Conservation (phyloP, 1,284 basidiomycete species). For the Microbotryum silenes-acaulis region DNA sequence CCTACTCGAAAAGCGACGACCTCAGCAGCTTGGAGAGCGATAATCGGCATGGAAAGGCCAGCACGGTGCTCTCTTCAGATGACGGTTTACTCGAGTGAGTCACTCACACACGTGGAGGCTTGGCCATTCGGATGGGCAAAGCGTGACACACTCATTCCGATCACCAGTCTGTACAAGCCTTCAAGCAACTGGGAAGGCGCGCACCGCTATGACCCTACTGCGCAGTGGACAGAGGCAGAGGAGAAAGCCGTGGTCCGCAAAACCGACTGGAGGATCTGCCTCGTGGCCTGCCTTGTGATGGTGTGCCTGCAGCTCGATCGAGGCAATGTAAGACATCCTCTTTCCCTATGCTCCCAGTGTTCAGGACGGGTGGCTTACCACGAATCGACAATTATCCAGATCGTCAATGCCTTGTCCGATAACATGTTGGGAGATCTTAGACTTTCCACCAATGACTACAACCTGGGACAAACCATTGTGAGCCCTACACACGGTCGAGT, state of each 20-base stretch:
- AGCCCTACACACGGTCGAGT: constrained; percentile 8
- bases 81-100: too few species aligned
- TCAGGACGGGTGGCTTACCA: neutral
- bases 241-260: constrained; percentile 37
- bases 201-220: constrained; percentile 40
- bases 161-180: constrained; percentile 17
- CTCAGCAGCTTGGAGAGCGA: too few species aligned
- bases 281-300: constrained; percentile 38
- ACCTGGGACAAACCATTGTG: constrained; percentile 36
- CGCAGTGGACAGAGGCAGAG: constrained; percentile 42
- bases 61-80: too few species aligned
- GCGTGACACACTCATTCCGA: neutral
- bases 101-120: too few species aligned
- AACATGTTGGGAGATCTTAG: constrained; percentile 41
- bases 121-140: too few species aligned
- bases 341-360: neutral
- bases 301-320: constrained; percentile 38
- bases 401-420: constrained; percentile 40
- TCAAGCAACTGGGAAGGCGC: constrained; percentile 37
- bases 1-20: too few species aligned
- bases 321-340: constrained; percentile 32
- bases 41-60: too few species aligned
- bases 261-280: constrained; percentile 25
- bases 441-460: constrained; percentile 41
- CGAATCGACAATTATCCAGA: neutral